Percentiles rank a stretch among this genome's conserved stretches.
Evolutionary conservation across 768 basidiomycete species (phyloP).

Genomic region (Peribolospora baueri): DNA sequence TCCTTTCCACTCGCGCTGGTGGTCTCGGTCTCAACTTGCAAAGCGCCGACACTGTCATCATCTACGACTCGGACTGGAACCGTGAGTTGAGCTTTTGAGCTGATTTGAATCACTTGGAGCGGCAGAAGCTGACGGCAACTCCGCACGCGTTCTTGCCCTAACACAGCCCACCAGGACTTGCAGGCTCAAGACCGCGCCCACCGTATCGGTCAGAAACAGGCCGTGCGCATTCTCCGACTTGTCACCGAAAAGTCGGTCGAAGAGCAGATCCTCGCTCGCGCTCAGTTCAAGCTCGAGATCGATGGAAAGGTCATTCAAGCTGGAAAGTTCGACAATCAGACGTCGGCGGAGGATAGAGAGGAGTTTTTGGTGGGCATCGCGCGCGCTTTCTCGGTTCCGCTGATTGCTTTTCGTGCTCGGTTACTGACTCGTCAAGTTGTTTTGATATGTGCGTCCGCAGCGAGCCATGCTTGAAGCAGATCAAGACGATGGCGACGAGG

Average conservation of each 20-base stretch:
- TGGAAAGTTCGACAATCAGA: slow-evolving; percentile 96
- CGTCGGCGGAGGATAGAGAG: slow-evolving; percentile 91
- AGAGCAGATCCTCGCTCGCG: slow-evolving; percentile 71
- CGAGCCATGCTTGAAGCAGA: slow-evolving; percentile 40
- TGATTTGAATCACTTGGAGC: slow-evolving; percentile 39
- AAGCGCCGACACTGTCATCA: slow-evolving; percentile 87
- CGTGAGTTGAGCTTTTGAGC: not conserved
- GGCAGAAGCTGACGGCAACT: too few relatives aligned
- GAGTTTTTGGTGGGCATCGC: slow-evolving; percentile 51
- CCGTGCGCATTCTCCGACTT: slow-evolving; percentile 83
- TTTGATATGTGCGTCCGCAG: slow-evolving; percentile 22
- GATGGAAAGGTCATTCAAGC: slow-evolving; percentile 99
- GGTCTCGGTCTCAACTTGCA: slow-evolving; percentile 78
- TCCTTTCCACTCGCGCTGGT: slow-evolving; percentile 56
- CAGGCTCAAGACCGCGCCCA: slow-evolving; percentile 93
- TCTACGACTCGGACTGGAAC: slow-evolving; percentile 28
- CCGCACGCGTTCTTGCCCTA: too few relatives aligned
- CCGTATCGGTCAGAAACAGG: slow-evolving; percentile 97
- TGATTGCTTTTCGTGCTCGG: slow-evolving; percentile 1
- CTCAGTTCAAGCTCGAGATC: slow-evolving; percentile 86
- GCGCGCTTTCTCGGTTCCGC: not conserved
- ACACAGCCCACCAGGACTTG: slow-evolving; percentile 61
- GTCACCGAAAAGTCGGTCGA: slow-evolving; percentile 97
- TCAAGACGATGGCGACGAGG: slow-evolving; percentile 20
- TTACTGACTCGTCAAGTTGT: not conserved